Evolutionary conservation across 148 eudicot species (phyloP), one percentile per base, ranked within the genome.

Genomic region (Simmondsia chinensis): DNA sequence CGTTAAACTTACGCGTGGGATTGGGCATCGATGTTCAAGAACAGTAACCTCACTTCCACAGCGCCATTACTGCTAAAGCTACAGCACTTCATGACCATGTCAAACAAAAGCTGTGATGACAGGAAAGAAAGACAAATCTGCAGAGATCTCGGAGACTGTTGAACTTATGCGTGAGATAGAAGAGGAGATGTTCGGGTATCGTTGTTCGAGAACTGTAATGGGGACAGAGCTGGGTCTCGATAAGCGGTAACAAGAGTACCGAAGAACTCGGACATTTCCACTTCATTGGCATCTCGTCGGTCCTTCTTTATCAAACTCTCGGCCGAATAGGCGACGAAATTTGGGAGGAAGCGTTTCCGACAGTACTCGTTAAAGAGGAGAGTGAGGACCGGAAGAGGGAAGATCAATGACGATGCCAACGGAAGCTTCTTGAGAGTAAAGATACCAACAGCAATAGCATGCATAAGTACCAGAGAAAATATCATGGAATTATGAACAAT

Each of bases 341-440:
- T 76, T 11, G 94, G 94, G 28, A 66, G 74, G 62, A 80, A 84
- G 18, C 94, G 76, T 36, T 77, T 74, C 24, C 85, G 68, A 60
- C 94, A 84, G 29, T 80, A 84, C 43, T 68, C 82, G 18, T 84
- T 77, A 53, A 84, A 84, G 46, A 84, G 64, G 53, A 84, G 82
- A 0, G 94, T 84, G 33, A 74, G 41, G n/a, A 80, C 20, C 9
- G 73, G 76, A 36, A 84, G 88, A 52, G 94, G 94, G 46, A 80
- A 17, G 2, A 72, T 59, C 13, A 76, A 23, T 8, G 59, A 25
- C 9, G 89, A 61, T 39, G 85, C 85, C 45, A 16, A 17, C 8
- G 66, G 38, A 57, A 69, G 45, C 50, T 84, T 69, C 76, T 80
- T 84, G 60, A 80, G 43, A 10, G 79, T 56, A 59, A 84, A 84